phyloP scores from a whole-genome alignment of 345 rosid species.

The Anacardium occidentale region DNA sequence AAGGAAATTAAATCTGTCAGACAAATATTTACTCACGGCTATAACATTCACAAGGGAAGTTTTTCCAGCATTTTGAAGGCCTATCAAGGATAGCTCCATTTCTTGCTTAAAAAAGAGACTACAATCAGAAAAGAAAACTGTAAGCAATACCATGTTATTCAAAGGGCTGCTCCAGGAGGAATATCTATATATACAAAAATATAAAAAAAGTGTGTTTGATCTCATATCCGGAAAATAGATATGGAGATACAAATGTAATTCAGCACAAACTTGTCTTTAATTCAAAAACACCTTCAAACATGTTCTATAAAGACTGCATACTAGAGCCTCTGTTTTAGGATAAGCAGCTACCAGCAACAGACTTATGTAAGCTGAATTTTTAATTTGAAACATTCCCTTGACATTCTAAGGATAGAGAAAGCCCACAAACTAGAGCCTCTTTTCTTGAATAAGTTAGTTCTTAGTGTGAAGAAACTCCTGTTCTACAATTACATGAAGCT shows the following conservation, averaged over 20 bases:
- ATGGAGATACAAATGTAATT: neutral
- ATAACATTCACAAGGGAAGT: constrained; percentile 67
- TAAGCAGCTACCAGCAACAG: no score
- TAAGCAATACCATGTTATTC: neutral
- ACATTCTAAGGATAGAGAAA: no score
- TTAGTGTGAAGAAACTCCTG: no score
- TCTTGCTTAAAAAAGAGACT: constrained; percentile 71
- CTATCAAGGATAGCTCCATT: constrained; percentile 68
- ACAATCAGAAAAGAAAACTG: neutral
- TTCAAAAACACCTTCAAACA: no score
- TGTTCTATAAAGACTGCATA: neutral
- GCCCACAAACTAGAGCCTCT: no score
- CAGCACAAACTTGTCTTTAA: no score
- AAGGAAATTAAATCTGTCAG: neutral
- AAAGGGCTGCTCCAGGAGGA: neutral
- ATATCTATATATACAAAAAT: neutral
- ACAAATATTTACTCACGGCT: constrained; percentile 44
- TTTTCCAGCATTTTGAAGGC: constrained; percentile 74
- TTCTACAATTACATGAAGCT: no score
- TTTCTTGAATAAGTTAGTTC: no score
- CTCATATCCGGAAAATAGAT: neutral
- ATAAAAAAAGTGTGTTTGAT: neutral
- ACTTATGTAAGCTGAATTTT: no score
- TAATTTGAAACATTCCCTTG: no score
- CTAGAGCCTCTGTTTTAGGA: no score